Conservation (phyloP, 805 yeast species). For the Lipomyces starkeyi region DNA sequence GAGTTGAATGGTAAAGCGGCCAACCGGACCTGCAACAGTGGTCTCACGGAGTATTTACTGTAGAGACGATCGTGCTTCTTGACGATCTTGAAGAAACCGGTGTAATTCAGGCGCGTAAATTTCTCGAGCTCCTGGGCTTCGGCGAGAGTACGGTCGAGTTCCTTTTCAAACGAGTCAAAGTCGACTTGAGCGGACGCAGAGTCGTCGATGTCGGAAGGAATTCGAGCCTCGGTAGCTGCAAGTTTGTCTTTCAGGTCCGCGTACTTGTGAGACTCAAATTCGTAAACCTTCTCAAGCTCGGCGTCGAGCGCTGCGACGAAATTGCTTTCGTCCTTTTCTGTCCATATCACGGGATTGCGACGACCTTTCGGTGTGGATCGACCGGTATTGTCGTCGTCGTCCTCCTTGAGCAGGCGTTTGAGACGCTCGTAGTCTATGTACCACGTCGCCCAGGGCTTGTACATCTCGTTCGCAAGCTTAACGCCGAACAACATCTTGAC, state of each 20-base stretch:
- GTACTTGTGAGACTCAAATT: conserved; percentile 78
- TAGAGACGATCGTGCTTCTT: conserved; percentile 95
- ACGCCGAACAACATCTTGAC: conserved; percentile 82
- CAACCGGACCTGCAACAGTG: conserved; percentile 85
- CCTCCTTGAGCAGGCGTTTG: conserved; percentile 75
- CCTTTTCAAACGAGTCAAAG: conserved; percentile 64
- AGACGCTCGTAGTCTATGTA: conserved; percentile 91
- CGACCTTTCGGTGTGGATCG: conserved; percentile 16
- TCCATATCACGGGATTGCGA: conserved; percentile 64
- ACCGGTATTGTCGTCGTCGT: conserved; percentile 27
- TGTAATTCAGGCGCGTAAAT: conserved; percentile 88
- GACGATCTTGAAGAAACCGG: conserved; percentile 93
- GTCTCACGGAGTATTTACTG: conserved; percentile 85
- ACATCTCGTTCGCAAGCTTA: conserved; percentile 78
- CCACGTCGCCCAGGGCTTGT: conserved; percentile 91
- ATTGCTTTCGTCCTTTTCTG: conserved; percentile 76
- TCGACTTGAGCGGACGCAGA: conserved; percentile 46
- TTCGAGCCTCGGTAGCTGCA: conserved; percentile 66
- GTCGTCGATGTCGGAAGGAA: conserved; percentile 27
- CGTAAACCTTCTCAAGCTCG: conserved; percentile 91
- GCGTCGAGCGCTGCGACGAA: conserved; percentile 76
- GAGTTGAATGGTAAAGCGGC: conserved; percentile 88
- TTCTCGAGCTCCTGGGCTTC: conserved; percentile 85
- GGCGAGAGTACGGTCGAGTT: conserved; percentile 73
- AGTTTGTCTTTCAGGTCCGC: conserved; percentile 69